A percentile compares a stretch with the other conserved stretches of the same genome.
These are phyloP conservation scores for Erigeron canadensis DNA, from an alignment of 129 eudicot genomes.

Conservation along the genomic window DNA sequence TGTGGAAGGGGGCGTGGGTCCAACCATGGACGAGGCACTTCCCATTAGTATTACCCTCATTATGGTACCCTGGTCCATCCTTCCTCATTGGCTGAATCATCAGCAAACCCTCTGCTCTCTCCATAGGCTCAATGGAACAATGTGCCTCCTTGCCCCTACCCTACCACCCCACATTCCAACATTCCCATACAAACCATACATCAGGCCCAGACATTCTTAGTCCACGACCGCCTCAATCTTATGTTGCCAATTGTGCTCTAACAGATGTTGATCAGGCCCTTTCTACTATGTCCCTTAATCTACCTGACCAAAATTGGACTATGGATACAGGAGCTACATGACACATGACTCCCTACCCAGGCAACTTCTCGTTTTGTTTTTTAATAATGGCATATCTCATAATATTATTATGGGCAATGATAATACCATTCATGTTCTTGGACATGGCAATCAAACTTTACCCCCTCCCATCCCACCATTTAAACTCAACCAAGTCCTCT, in stretches of 20 bases:
- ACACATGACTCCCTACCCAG: neutral
- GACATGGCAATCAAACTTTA: neutral
- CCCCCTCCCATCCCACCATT: neutral
- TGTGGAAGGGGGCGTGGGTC: no score
- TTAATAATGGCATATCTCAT: neutral
- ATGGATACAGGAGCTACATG: neutral
- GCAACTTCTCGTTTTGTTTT: neutral
- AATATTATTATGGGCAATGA: neutral
- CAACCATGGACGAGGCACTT: neutral
- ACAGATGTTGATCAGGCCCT: slow-evolving; percentile 13
- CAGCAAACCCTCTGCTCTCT: neutral
- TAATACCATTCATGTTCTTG: neutral
- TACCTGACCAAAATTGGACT: neutral
- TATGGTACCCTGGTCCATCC: neutral
- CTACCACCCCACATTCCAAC: neutral
- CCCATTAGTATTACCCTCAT: neutral
- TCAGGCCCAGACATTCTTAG: neutral
- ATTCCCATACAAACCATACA: no score
- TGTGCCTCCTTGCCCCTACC: slow-evolving; percentile 14
- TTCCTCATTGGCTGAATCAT: neutral
- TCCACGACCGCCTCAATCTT: neutral
- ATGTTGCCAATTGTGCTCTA: neutral
- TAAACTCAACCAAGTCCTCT: neutral
- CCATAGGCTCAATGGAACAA: neutral
- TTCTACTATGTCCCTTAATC: neutral